Conservation (phyloP, 208 protist species). For the Acanthamoeba healyi region DNA sequence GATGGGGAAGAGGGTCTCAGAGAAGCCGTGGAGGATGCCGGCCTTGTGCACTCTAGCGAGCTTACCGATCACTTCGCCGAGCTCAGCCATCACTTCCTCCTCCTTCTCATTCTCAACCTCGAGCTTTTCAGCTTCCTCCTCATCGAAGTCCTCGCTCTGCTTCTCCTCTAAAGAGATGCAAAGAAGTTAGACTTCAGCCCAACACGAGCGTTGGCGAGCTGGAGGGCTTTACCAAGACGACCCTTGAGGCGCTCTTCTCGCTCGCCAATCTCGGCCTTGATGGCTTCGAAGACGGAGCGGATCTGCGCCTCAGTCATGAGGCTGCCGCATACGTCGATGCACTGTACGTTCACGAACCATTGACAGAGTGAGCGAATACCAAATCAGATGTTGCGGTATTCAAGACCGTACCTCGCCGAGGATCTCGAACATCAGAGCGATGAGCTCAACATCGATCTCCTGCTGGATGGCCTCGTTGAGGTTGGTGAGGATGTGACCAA, state of each 20-base stretch:
- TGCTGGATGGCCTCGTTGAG: slow-evolving; percentile 77
- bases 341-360: background rate
- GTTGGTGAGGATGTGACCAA: slow-evolving; percentile 55
- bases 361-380: background rate
- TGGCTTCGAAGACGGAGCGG: slow-evolving; percentile 15
- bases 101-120: slow-evolving; percentile 75
- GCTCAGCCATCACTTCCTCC: slow-evolving; percentile 69
- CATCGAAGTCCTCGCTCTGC: slow-evolving; percentile 75
- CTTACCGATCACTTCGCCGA: slow-evolving; percentile 80
- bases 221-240: slow-evolving; percentile 41
- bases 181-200: background rate
- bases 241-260: background rate
- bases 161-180: slow-evolving; percentile 59
- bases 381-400: too few species aligned
- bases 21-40: slow-evolving; percentile 24
- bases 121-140: slow-evolving; percentile 78
- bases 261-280: slow-evolving; percentile 52
- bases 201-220: too few species aligned
- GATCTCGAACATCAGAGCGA: slow-evolving; percentile 53
- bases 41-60: slow-evolving; percentile 75
- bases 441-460: slow-evolving; percentile 80
- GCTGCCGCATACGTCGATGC: slow-evolving; percentile 18
- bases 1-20: slow-evolving; percentile 31
- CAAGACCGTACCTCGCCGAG: slow-evolving; percentile 64
- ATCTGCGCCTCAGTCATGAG: slow-evolving; percentile 70